Base-by-base conservation (phyloP, 2,329 filamentous ascomycete genomes). In the Beauveria caledonica region DNA sequence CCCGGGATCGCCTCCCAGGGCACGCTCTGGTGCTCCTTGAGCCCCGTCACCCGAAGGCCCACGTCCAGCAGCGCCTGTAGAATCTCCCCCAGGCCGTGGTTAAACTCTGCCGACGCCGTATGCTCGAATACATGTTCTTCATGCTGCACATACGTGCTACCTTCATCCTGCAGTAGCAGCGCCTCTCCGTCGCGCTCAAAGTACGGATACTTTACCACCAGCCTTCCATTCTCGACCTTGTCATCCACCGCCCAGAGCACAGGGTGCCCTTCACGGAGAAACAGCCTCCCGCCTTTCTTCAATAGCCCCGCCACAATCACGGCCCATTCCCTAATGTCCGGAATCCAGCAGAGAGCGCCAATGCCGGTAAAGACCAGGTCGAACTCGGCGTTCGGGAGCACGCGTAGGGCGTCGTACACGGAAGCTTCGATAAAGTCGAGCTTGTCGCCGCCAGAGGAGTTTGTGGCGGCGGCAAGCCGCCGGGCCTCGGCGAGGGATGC, bases 331-430 rank as follows among this genome's bases (percentile, higher is more conserved):
- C 25, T 21, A 5, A 60, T 40, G 19, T 54, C 56, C 1, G 60
- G 63, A 48, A 64, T 60, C 62, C 62, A 65, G 56, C 62, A 64
- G 9, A 64, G 58, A 3, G 63, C 54, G 15, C 62, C 63, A 36
- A 65, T 62, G 21, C 63, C 61, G 3, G 62, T 64, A n/a, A 62
- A 65, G 23, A 65, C 63, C 33, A 64, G 52, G 49, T 65, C 63
- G 19, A 60, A 63, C 17, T 19, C 42, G 10, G 21, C 54, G 19
- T 49, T 36, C 27, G 19, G 15, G 4, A 19, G 23, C 5, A 11
- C 61, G 51, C 40, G 23, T 55, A 58, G 54, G 3, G 42, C 54
- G 23, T 62, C 54, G 19, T 62, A 62, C 8, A 64, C 60, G 23
- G 63, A 62, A 1, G 63, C 63, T 13, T 63, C 60, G 4, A 64